Conservation (phyloP, 2,329 filamentous ascomycete species). For the Venturia oleaginea region DNA sequence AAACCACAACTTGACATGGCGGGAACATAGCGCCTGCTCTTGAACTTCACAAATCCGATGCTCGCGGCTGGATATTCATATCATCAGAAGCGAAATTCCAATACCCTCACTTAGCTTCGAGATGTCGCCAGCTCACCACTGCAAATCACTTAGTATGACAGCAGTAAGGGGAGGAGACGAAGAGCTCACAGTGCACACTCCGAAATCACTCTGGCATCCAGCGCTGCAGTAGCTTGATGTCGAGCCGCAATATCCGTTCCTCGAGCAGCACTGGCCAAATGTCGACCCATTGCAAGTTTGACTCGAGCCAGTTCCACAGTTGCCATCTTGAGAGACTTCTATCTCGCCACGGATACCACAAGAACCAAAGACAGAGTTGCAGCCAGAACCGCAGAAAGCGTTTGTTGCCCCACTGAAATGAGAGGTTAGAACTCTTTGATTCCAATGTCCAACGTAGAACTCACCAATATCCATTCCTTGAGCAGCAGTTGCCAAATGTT, state of each 20-base stretch:
- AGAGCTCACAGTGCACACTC: slow-evolving; percentile 20
- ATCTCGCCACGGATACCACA: neutral
- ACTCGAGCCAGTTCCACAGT: neutral
- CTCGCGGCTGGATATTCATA: neutral
- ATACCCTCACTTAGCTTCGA: neutral
- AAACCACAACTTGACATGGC: neutral
- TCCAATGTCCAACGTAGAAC: neutral
- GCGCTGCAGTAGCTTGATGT: slow-evolving; percentile 23
- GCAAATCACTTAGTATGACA: neutral
- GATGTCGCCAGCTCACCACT: neutral
- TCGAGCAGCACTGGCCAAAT: slow-evolving; percentile 2
- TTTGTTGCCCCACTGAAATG: neutral
- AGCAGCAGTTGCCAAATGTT: slow-evolving; percentile 15
- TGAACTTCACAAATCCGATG: neutral
- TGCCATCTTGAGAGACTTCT: slow-evolving; percentile 6
- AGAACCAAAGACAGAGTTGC: slow-evolving; percentile 23
- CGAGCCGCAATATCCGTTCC: slow-evolving; percentile 17
- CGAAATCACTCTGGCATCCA: slow-evolving; percentile 26
- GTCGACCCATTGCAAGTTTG: neutral
- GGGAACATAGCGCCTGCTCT: neutral
- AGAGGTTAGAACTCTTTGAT: neutral
- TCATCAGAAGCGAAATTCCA: neutral
- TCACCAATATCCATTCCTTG: slow-evolving; percentile 12
- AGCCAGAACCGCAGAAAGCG: slow-evolving; percentile 8
- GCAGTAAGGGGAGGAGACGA: neutral